phyloP scores from a whole-genome alignment of 163 green algal genomes.

The Chlorella variabilis region DNA sequence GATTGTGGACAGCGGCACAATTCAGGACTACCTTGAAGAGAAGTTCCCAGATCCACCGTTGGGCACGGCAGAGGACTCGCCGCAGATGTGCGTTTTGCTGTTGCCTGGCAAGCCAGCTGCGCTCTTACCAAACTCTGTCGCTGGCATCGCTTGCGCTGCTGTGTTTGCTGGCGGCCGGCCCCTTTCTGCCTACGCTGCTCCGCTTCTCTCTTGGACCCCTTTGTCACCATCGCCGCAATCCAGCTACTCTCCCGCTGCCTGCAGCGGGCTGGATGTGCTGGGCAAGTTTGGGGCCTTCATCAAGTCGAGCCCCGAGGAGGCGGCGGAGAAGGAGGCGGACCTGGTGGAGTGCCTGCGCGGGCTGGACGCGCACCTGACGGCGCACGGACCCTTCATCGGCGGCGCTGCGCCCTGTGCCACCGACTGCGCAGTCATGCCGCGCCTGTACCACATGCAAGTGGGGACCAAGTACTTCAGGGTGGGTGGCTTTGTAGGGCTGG shows the following conservation, averaged over 20 bases:
- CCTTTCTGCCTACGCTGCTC: not conserved
- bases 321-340: constrained; percentile 41
- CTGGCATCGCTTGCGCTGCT: no score
- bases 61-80: constrained; percentile 47
- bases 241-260: no score
- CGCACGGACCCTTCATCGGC: constrained; percentile 37
- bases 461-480: constrained; percentile 7
- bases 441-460: constrained; percentile 77
- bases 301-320: constrained; percentile 47
- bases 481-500: not conserved
- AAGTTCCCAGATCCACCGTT: constrained; percentile 62
- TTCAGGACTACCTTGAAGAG: constrained; percentile 71
- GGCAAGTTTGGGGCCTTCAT: constrained; percentile 63
- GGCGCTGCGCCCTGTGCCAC: constrained; percentile 61
- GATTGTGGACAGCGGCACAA: constrained; percentile 64
- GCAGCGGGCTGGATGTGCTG: constrained; percentile 67
- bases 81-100: constrained; percentile 46
- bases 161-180: no score
- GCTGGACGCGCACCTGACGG: constrained; percentile 22
- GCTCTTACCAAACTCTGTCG: no score
- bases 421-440: constrained; percentile 72
- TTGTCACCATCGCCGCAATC: no score
- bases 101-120: not conserved
- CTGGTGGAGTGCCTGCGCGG: constrained; percentile 24
- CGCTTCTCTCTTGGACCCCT: not conserved